Percentiles rank a stretch among this genome's conserved stretches.
These are phyloP conservation scores for Neurospora sp. DNA, from an alignment of 495 filamentous ascomycete species.

Conservation along the genomic window DNA sequence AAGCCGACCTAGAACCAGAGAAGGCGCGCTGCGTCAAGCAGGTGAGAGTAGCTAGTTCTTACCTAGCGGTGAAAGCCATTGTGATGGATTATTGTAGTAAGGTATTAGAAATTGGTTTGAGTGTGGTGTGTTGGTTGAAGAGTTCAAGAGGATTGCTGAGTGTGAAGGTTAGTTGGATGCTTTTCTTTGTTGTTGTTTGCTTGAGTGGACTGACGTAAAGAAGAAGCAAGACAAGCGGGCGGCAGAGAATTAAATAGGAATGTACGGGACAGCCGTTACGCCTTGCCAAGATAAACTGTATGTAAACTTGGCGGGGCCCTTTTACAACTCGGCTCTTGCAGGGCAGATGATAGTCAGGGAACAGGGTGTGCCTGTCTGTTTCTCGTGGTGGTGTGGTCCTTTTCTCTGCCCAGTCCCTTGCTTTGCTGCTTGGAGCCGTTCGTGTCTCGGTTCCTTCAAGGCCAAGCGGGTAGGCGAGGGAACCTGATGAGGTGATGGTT, in stretches of 20 bases:
- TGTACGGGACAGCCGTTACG: neutral
- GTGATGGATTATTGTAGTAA: constrained; percentile 13
- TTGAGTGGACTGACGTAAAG: neutral
- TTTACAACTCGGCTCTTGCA: neutral
- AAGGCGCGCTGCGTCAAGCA: neutral
- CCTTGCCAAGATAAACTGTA: neutral
- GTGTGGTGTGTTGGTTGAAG: neutral
- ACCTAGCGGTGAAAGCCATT: constrained; percentile 60
- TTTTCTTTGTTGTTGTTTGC: neutral
- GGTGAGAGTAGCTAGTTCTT: constrained; percentile 16
- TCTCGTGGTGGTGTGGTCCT: neutral
- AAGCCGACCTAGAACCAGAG: neutral
- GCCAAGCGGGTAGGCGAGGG: neutral
- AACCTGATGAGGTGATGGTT: neutral
- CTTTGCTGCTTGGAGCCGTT: neutral
- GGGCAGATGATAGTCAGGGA: neutral
- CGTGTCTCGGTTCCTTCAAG: neutral
- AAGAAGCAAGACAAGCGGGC: neutral
- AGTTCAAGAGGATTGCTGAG: neutral
- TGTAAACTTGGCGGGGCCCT: neutral
- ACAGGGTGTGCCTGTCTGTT: neutral
- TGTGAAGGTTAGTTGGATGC: neutral
- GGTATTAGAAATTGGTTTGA: neutral
- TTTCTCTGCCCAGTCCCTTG: neutral
- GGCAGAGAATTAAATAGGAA: neutral